These are phyloP conservation scores for Kwoniella shandongensis DNA, from an alignment of 768 basidiomycete species.

Conservation along the genomic window DNA sequence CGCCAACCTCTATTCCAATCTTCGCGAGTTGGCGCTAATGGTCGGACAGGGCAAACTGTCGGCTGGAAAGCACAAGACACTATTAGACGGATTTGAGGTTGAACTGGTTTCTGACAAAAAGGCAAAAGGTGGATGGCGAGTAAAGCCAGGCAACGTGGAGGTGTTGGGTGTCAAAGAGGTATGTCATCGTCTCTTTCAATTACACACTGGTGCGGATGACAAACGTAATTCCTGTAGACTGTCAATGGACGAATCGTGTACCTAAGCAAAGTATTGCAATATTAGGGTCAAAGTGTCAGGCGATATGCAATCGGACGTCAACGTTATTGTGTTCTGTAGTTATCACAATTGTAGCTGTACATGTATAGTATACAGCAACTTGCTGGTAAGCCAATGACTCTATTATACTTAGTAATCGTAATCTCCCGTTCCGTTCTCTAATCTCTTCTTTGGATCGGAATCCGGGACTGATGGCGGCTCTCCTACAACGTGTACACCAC, in stretches of 20 bases:
- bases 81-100: conserved; percentile 28
- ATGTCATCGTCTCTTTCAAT: conserved; percentile 15
- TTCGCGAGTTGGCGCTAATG: too few relatives aligned
- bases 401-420: conserved; percentile 26
- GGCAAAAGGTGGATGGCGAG: conserved; percentile 27
- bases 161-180: conserved; percentile 44
- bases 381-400: not conserved
- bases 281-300: too few relatives aligned
- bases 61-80: conserved; percentile 19
- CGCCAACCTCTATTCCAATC: too few relatives aligned
- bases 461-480: not conserved
- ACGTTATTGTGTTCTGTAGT: too few relatives aligned
- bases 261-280: conserved; percentile 13
- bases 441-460: not conserved
- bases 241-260: conserved; percentile 16
- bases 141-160: conserved; percentile 44
- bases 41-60: not conserved
- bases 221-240: too few relatives aligned
- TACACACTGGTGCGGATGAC: too few relatives aligned
- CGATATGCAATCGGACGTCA: too few relatives aligned
- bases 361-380: not conserved
- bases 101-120: conserved; percentile 22
- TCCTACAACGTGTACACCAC: conserved; percentile 16
- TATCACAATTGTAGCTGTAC: not conserved
- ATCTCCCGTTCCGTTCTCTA: conserved; percentile 28